A percentile compares a stretch with the other conserved stretches of the same genome.
These are phyloP conservation scores for Dictyostelium intermedium DNA, from an alignment of 78 protist species.

Conservation along the genomic window DNA sequence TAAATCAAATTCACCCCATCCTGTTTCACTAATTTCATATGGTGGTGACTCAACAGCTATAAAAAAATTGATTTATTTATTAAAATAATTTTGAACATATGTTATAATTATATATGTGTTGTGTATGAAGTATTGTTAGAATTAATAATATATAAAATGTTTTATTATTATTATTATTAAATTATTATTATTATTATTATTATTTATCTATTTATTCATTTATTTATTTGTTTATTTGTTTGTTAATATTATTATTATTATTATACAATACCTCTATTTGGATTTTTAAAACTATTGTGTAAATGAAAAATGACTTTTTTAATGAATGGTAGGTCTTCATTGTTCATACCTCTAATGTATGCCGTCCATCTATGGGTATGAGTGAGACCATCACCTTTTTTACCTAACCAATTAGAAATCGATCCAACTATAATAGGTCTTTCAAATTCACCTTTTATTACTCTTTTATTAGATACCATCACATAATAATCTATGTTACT, in stretches of 20 bases:
- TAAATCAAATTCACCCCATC: slow-evolving; percentile 87
- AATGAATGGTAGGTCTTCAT: slow-evolving; percentile 76
- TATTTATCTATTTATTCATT: too few relatives aligned
- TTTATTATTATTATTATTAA: too few relatives aligned
- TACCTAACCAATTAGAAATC: slow-evolving; percentile 51
- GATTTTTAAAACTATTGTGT: slow-evolving; percentile 76
- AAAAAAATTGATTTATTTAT: too few relatives aligned
- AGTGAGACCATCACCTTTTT: slow-evolving; percentile 45
- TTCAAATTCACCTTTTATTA: slow-evolving; percentile 61
- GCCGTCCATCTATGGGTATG: slow-evolving; percentile 87
- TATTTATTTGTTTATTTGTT: too few relatives aligned
- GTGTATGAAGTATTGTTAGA: not conserved
- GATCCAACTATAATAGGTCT: slow-evolving; percentile 65
- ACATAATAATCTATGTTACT: not conserved
- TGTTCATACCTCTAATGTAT: slow-evolving; percentile 72
- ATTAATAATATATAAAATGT: too few relatives aligned
- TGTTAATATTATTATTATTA: not conserved
- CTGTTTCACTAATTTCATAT: slow-evolving; percentile 83
- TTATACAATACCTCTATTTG: slow-evolving; percentile 50
- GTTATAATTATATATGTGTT: not conserved
- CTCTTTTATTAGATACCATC: slow-evolving; percentile 43
- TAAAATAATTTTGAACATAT: too few relatives aligned
- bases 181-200: too few relatives aligned
- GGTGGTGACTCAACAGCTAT: slow-evolving; percentile 74
- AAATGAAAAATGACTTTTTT: slow-evolving; percentile 75